Percentiles rank a stretch among this genome's conserved stretches.
phyloP scores from a whole-genome alignment of 805 yeast species.

The Wickerhamiella vanderwaltii region DNA sequence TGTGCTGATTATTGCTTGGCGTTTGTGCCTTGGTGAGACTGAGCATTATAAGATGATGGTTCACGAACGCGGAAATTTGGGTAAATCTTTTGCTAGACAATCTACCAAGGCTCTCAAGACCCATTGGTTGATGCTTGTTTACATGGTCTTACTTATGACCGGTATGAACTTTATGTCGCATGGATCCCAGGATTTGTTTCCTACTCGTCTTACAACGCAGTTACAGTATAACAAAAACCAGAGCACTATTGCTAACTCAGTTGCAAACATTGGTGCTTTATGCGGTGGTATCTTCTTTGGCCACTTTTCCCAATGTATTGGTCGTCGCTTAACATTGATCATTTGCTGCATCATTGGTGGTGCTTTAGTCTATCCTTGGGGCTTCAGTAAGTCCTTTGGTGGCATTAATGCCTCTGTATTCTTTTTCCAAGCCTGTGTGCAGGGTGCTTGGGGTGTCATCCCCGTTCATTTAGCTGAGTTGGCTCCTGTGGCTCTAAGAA shows the following conservation, averaged over 20 bases:
- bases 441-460: constrained; percentile 65
- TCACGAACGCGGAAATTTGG: constrained; percentile 15
- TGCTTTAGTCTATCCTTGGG: constrained; percentile 52
- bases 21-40: constrained; percentile 49
- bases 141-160: constrained; percentile 49
- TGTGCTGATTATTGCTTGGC: constrained; percentile 44
- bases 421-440: constrained; percentile 52
- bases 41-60: constrained; percentile 35
- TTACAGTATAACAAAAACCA: constrained; percentile 35
- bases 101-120: constrained; percentile 31
- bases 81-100: constrained; percentile 20
- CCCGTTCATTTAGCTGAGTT: constrained; percentile 57
- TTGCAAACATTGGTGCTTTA: constrained; percentile 57
- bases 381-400: constrained; percentile 33
- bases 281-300: constrained; percentile 51
- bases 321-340: constrained; percentile 48
- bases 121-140: constrained; percentile 52
- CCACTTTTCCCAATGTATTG: constrained; percentile 44
- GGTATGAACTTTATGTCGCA: constrained; percentile 64
- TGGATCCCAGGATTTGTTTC: constrained; percentile 64
- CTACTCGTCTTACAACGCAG: constrained; percentile 48
- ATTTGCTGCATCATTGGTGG: constrained; percentile 43
- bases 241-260: constrained; percentile 47
- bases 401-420: constrained; percentile 49
- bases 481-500: constrained; percentile 50